Evolutionary conservation across 352 stramenopile genomes (phyloP), one percentile per base, ranked within the genome.

Genomic region (Heterotrichella gracilis): DNA sequence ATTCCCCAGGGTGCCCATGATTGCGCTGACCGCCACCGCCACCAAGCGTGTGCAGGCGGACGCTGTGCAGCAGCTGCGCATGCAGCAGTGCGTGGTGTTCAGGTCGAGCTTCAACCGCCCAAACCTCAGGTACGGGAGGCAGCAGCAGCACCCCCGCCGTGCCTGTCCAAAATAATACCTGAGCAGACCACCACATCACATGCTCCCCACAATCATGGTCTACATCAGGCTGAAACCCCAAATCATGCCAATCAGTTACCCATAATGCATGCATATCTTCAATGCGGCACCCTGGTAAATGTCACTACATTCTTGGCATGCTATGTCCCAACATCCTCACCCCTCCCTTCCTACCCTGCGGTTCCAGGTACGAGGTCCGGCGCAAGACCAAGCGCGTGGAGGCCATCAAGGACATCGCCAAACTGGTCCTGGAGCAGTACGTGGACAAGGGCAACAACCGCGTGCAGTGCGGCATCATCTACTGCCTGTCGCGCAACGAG

Each of bases 1-100:
- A 21, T 99, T 93, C 71, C 86, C 87, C 4, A 84, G 82, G 3
- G 79, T 85, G 67, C 85, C 82, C 25, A 75, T 91, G 3, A 73
- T 91, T 1, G 84, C 84, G 0, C 74, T 93, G 2, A 93, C 85
- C 25, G 85, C 85, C 1, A 93, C 85, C n/a, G 85, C 85, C 0
- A 89, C 84, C 69, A 71, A 82, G 71, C 79, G 80, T 39, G 83
- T 91, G 68, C 77, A 86, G 9, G 75, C 81, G 21, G 84, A 92
- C 78, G 81, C 81, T 3, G 84, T 87, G 67, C 66, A 75, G 21
- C 74, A 77, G 9, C 74, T 92, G 0, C 72, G 76, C 22, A 84
- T 93, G 78, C 64, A 70, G 19, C 75, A 79, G 2, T 40, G 22
- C 14, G 22, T n/a, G 25, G 42, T 76, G 14, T 75, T 78, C 19